Base-by-base conservation (phyloP, 768 basidiomycete species). In the Naganishia friedmannii region DNA sequence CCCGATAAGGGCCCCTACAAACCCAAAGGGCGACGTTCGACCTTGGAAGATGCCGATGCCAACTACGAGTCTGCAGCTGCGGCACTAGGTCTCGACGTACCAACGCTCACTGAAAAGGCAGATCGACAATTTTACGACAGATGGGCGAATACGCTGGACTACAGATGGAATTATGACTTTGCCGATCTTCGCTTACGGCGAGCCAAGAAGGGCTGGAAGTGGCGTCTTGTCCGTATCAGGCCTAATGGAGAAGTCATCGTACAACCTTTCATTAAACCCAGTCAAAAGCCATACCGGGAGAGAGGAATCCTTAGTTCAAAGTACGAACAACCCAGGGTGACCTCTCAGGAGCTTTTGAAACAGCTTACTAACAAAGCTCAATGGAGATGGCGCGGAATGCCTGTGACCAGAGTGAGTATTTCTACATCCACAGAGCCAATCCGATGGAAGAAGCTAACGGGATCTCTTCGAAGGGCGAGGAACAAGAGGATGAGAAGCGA, bases 181-280 rank as follows among this genome's bases (percentile, higher is more conserved):
- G 69, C 69, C 9, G 58, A 65, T 34, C 53, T 70, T 7, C 60
- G 63, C 26, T 31, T 70, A 23, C 69, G 69, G 19, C 46, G 69
- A 23, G 48, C 69, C 34, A 69, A 60, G 34, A 65, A 42, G 26
- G 69, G 69, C 10, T 70, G 69, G 69, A 70, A 70, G 56, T 70
- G 69, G 69, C 58, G 69, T 28, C 69, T 70, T 12, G 55, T 70
- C 4, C 69, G 69, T 8, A 70, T 70, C 23, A 60, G 60, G n/a
- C 69, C 69, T 12, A 60, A 65, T 26, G 69, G 69, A 23, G 42
- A 53, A 26, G 58, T 70, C 3, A 32, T 60, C 17, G 69, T 70
- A 9, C 53, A 45, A 19, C 69, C 69, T 7, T 70, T 70, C 21
- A 65, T 70, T 32, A 70, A 70, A 31, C 69, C 69, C 19, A 53